Evolutionary conservation across 352 stramenopile species (phyloP).

Genomic region (Phytophthora rubi): DNA sequence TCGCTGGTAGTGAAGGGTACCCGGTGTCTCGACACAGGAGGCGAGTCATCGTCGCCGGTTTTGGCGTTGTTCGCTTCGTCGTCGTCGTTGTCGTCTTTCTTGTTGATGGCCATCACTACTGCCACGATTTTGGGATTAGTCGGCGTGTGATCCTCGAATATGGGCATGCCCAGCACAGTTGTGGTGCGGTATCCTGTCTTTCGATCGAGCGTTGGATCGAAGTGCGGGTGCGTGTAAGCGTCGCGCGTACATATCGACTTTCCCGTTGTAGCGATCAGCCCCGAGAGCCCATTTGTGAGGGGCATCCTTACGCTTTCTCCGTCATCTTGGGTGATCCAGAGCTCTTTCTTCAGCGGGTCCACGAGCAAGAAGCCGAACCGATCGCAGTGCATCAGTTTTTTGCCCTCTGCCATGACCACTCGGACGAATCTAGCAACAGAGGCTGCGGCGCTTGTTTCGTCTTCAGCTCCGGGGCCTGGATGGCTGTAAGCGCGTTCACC

Average conservation of each 20-base stretch:
- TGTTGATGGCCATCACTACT: constrained; percentile 90
- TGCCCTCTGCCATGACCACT: constrained; percentile 62
- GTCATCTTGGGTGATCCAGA: constrained; percentile 71
- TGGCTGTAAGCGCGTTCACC: constrained; percentile 33
- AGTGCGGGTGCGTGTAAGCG: constrained; percentile 64
- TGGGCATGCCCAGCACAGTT: constrained; percentile 68
- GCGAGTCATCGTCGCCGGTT: constrained; percentile 23
- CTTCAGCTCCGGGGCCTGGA: constrained; percentile 28
- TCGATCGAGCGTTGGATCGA: constrained; percentile 64
- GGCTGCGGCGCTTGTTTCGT: constrained; percentile 53
- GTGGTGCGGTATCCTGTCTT: constrained; percentile 77
- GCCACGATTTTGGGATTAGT: constrained; percentile 70
- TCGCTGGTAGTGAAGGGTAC: constrained; percentile 62
- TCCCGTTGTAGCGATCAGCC: constrained; percentile 57
- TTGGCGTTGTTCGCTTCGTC: not conserved
- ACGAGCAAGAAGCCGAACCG: constrained; percentile 71
- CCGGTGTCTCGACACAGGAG: constrained; percentile 17
- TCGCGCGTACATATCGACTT: constrained; percentile 58
- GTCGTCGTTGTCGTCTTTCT: constrained; percentile 46
- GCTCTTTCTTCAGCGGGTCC: constrained; percentile 71
- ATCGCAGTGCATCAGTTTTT: constrained; percentile 63
- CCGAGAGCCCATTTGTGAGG: constrained; percentile 69
- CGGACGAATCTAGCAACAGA: constrained; percentile 62
- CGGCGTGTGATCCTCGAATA: constrained; percentile 67
- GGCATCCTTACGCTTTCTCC: constrained; percentile 63